A percentile compares a stretch with the other conserved stretches of the same genome.
Conservation (phyloP, 768 basidiomycete species). For the Lactarius akahatsu region DNA sequence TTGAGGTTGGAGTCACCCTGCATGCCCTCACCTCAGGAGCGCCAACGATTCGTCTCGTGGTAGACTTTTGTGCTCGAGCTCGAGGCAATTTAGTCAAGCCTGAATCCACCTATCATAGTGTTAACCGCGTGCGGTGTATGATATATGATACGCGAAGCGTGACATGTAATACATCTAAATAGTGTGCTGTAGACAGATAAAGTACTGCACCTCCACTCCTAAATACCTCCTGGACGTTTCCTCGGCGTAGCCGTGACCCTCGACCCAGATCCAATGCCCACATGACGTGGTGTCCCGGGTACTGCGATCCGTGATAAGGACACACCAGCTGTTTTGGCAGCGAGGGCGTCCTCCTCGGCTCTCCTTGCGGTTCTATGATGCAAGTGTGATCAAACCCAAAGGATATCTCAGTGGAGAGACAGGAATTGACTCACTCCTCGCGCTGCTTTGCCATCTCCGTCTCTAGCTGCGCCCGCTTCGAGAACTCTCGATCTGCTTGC, state of each 20-base stretch:
- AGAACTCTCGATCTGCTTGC: constrained; percentile 86
- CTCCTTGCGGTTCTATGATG: constrained; percentile 56
- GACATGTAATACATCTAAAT: constrained; percentile 15
- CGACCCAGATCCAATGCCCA: constrained; percentile 61
- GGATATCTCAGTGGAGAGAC: not conserved
- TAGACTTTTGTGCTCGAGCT: too few species aligned
- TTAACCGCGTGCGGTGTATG: not conserved
- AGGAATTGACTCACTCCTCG: constrained; percentile 52
- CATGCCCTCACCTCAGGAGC: not conserved
- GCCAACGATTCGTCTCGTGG: not conserved
- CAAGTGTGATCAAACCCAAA: constrained; percentile 7
- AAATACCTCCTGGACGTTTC: constrained; percentile 72
- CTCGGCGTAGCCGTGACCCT: constrained; percentile 75
- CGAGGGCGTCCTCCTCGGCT: constrained; percentile 58
- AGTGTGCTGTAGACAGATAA: not conserved
- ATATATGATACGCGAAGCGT: constrained; percentile 8
- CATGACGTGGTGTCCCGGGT: constrained; percentile 76
- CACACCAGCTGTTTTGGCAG: constrained; percentile 51
- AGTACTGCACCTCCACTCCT: constrained; percentile 3
- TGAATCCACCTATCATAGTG: not conserved
- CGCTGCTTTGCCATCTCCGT: constrained; percentile 85
- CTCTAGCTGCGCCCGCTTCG: constrained; percentile 87
- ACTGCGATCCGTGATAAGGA: constrained; percentile 66
- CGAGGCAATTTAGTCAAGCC: too few species aligned
- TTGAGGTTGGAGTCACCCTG: not conserved